phyloP scores from a whole-genome alignment of 331 rosid species.

The Cydonia oblonga region DNA sequence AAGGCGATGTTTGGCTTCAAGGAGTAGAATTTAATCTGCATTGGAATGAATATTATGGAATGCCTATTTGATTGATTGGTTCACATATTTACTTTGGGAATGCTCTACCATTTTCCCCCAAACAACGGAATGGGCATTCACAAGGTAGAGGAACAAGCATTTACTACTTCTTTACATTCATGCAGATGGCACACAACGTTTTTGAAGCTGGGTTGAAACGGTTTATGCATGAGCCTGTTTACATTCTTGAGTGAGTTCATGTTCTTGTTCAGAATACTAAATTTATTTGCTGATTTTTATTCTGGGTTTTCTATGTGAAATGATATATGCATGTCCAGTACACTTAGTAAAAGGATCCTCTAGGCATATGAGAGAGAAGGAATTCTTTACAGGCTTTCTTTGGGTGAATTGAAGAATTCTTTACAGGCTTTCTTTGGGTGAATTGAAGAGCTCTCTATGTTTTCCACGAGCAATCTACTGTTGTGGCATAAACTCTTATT shows the following conservation, averaged over 20 bases:
- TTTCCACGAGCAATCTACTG: neutral
- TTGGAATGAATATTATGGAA: neutral
- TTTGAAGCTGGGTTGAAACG: conserved; percentile 87
- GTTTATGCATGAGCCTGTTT: conserved; percentile 83
- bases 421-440: neutral
- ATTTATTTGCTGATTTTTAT: conserved; percentile 5
- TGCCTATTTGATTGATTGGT: neutral
- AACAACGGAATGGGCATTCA: neutral
- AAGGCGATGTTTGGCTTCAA: neutral
- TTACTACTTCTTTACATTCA: neutral
- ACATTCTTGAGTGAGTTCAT: conserved; percentile 88
- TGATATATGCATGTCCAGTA: conserved; percentile 1
- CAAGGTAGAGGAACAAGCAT: neutral
- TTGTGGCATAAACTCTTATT: neutral
- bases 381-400: neutral
- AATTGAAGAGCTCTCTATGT: neutral
- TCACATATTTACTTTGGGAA: neutral
- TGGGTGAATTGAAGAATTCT: neutral
- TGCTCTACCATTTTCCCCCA: neutral
- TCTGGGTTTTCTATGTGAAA: neutral
- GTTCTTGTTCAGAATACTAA: conserved; percentile 7
- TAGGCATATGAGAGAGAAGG: neutral
- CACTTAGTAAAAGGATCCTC: neutral
- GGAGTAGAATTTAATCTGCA: neutral
- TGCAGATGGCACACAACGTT: conserved; percentile 94